Evolutionary conservation across 2,329 filamentous ascomycete species (phyloP), one percentile per base, ranked within the genome.

Genomic region (Paradendryphiella salina): DNA sequence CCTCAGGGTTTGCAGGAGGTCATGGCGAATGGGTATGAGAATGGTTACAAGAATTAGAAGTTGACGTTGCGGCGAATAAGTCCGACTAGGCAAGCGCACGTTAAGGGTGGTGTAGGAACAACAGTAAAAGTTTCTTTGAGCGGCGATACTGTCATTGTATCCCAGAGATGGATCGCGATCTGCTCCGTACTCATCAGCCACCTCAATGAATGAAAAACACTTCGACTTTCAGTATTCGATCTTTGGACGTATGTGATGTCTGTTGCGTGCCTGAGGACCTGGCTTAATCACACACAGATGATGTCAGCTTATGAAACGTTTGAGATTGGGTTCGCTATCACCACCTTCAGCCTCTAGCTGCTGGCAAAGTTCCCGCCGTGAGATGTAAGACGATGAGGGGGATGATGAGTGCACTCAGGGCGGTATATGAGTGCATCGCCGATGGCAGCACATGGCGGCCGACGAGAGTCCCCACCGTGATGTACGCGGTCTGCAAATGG

Each of bases 1-100:
- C 57, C 60, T 10, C 55, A 63, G 26, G 53, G 52, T 11, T 46
- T 66, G 32, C 52, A 61, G 49, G 60, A 67, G 33, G 61, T 61
- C 11, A 57, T 69, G 54, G 62, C 57, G n/a, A 67, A 68, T 28
- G 66, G 66, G 4, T 69, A 69, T 45, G 56, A 60, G 33, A 70
- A 70, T 26, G 66, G 67, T 14, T 64, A 66, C 52, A 64, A 61
- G 50, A 70, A 71, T 54, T 71, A 57, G 46, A 39, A 13, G 28
- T 20, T n/a, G 50, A 47, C 48, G 46, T 46, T 40, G 48, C 39
- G 40, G 48, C 31, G 46, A 51, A 40, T 51, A 54, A 54, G 50
- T 47, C 52, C 52, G 52, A 54, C 39, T 54, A 54, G 52, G 52
- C 52, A 54, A 46, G 46, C 42, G 37, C 47, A 42, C 46, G 52